phyloP scores from a whole-genome alignment of 331 rosid genomes.

The Erythrophleum ivorense region DNA sequence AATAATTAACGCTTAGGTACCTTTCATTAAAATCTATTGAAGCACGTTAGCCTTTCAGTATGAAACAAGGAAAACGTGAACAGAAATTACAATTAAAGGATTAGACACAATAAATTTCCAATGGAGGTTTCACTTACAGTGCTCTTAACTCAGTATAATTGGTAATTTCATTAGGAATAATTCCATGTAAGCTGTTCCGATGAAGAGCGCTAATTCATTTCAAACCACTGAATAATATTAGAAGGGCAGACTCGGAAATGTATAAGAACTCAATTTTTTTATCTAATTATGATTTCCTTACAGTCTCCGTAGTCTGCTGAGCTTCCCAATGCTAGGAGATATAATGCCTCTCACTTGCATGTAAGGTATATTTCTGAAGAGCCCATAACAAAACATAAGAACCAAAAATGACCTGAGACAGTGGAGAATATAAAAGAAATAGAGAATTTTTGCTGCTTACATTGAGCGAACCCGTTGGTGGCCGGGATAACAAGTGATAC shows the following conservation, averaged over 20 bases:
- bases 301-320: constrained; percentile 77
- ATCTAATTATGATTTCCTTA: constrained; percentile 35
- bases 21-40: constrained; percentile 34
- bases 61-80: background rate
- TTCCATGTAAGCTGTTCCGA: constrained; percentile 82
- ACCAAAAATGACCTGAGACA: background rate
- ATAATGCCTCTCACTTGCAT: constrained; percentile 80
- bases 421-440: background rate
- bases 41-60: background rate
- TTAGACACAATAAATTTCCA: constrained; percentile 9
- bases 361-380: constrained; percentile 75
- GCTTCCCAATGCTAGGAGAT: constrained; percentile 88
- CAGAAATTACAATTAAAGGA: background rate
- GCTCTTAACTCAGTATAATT: constrained; percentile 80
- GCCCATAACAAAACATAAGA: constrained; percentile 17
- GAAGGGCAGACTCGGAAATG: background rate
- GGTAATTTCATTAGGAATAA: constrained; percentile 72
- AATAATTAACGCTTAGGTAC: constrained; percentile 81
- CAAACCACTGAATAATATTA: background rate
- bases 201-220: constrained; percentile 75
- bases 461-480: constrained; percentile 69
- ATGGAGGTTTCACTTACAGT: constrained; percentile 50
- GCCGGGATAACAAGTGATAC: constrained; percentile 68
- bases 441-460: constrained; percentile 29
- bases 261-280: constrained; percentile 51